A percentile compares a stretch with the other conserved stretches of the same genome.
These are phyloP conservation scores for Geotrichum fermentans DNA, from an alignment of 1,139 yeast genomes.

Conservation along the genomic window DNA sequence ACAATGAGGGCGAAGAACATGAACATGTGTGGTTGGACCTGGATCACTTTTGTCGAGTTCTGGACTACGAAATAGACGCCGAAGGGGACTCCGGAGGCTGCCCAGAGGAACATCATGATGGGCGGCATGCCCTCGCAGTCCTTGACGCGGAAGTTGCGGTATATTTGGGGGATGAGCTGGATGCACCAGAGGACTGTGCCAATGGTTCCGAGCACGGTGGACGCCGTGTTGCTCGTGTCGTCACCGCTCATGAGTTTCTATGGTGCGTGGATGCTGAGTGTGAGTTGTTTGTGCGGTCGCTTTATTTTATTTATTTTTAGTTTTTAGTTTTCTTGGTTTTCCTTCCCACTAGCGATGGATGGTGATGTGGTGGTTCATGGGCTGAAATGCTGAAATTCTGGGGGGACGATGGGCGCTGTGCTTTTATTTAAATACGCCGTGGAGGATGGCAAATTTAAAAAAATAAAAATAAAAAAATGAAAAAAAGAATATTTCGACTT, in stretches of 20 bases:
- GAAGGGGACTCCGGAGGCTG: conserved; percentile 76
- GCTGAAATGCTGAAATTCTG: too few relatives aligned
- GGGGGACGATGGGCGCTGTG: too few relatives aligned
- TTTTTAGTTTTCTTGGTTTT: not conserved
- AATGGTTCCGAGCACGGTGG: conserved; percentile 78
- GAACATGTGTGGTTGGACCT: conserved; percentile 83
- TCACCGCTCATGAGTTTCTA: conserved; percentile 11
- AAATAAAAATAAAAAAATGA: too few relatives aligned
- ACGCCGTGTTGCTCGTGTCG: conserved; percentile 38
- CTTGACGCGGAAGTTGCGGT: conserved; percentile 65
- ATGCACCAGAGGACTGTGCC: conserved; percentile 92
- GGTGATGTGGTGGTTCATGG: too few relatives aligned
- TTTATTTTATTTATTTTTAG: not conserved
- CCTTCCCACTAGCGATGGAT: not conserved
- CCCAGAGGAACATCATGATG: conserved; percentile 79
- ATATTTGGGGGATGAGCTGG: conserved; percentile 81
- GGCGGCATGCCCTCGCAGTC: conserved; percentile 85
- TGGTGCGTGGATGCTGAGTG: not conserved
- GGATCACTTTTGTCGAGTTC: conserved; percentile 67
- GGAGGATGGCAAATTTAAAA: too few relatives aligned
- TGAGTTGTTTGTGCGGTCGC: not conserved
- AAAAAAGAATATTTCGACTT: too few relatives aligned
- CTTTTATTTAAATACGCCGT: too few relatives aligned
- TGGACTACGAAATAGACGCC: conserved; percentile 73
- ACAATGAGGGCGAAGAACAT: conserved; percentile 63